These are phyloP conservation scores for Trypanosoma melophagium DNA, from an alignment of 208 protist species.

Conservation along the genomic window DNA sequence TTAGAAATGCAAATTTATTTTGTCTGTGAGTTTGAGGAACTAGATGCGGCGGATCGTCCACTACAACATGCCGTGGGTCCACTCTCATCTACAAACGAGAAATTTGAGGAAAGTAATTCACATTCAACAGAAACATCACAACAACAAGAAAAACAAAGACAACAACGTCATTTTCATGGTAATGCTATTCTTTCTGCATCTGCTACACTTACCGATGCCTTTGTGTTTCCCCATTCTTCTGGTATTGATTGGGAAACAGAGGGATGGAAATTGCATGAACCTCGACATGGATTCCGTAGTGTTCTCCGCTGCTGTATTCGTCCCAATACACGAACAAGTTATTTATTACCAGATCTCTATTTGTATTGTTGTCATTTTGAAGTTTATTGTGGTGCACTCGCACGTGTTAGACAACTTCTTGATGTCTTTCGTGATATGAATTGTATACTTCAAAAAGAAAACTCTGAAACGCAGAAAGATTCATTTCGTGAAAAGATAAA, in stretches of 20 bases:
- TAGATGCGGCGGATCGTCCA: conserved; percentile 39
- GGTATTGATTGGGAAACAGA: conserved; percentile 59
- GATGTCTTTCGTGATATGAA: conserved; percentile 62
- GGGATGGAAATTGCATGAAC: conserved; percentile 40
- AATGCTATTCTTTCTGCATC: conserved; percentile 69
- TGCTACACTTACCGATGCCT: conserved; percentile 35
- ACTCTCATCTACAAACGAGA: conserved; percentile 21
- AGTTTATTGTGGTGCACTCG: conserved; percentile 69
- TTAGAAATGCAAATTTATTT: conserved; percentile 65
- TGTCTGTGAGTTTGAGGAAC: conserved; percentile 79
- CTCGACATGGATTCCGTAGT: conserved; percentile 56
- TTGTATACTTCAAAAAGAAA: conserved; percentile 25
- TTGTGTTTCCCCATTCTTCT: conserved; percentile 45
- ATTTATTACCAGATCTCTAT: conserved; percentile 48
- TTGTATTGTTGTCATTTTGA: conserved; percentile 85
- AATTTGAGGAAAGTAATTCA: background rate
- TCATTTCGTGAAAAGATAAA: too few relatives aligned
- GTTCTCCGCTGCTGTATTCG: conserved; percentile 48
- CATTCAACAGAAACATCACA: background rate
- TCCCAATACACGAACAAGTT: conserved; percentile 32
- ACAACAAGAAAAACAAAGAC: background rate
- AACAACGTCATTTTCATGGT: conserved; percentile 66
- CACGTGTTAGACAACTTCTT: conserved; percentile 61
- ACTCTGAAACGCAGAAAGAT: background rate
- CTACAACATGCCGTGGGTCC: conserved; percentile 50